Percentiles rank a stretch among this genome's conserved stretches.
Conservation (phyloP, 2,329 filamentous ascomycete genomes). For the Ceratocystis alfenasii region DNA sequence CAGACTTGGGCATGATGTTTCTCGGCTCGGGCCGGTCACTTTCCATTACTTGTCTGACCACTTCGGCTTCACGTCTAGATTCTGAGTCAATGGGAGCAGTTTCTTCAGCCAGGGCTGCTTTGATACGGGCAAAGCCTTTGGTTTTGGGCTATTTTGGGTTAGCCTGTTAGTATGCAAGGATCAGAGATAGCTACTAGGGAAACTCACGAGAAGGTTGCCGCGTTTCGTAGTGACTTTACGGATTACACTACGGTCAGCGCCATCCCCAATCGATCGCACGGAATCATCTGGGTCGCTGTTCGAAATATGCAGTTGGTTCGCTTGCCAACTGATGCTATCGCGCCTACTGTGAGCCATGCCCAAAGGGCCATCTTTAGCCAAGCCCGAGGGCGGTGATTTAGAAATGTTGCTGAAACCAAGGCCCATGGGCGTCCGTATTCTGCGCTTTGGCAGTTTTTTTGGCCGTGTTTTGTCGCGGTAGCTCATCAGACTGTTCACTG, state of each 20-base stretch:
- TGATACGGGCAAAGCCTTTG: conserved; percentile 86
- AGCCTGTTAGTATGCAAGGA: conserved; percentile 26
- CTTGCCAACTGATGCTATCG: conserved; percentile 83
- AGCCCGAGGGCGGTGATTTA: conserved; percentile 57
- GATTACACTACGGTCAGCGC: conserved; percentile 62
- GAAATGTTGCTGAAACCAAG: conserved; percentile 44
- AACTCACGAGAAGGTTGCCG: conserved; percentile 71
- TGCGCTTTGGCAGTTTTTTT: conserved; percentile 53
- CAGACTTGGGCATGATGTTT: conserved; percentile 31
- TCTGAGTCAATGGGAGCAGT: conserved; percentile 78
- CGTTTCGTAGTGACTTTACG: conserved; percentile 72
- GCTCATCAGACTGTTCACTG: conserved; percentile 53
- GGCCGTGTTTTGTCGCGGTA: conserved; percentile 68
- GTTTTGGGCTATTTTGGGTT: conserved; percentile 63
- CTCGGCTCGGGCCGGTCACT: conserved; percentile 56
- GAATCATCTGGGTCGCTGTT: conserved; percentile 54
- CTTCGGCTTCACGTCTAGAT: conserved; percentile 80
- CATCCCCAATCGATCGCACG: conserved; percentile 57
- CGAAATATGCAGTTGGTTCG: conserved; percentile 73
- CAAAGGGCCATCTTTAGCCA: conserved; percentile 29
- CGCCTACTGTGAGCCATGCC: conserved; percentile 47
- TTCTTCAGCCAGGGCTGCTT: conserved; percentile 81
- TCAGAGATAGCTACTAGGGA: not conserved
- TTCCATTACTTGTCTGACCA: conserved; percentile 88
- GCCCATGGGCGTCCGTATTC: conserved; percentile 38